Evolutionary conservation across 345 rosid species (phyloP).

Genomic region (Excoecaria agallocha): DNA sequence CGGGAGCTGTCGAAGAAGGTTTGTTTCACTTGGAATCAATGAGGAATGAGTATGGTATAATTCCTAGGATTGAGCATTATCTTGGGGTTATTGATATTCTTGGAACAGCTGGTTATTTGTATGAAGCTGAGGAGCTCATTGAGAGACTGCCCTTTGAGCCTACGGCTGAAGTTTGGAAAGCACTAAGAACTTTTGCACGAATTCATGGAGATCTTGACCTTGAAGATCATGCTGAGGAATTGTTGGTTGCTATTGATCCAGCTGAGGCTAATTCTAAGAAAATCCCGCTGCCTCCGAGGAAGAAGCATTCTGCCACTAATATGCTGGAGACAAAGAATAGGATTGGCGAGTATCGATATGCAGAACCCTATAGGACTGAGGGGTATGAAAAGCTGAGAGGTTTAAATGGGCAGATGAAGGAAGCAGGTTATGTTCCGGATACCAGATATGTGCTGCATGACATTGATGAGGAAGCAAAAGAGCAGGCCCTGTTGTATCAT

Average conservation of each 20-base stretch:
- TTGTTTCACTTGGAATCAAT: slow-evolving; percentile 37
- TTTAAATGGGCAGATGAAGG: slow-evolving; percentile 55
- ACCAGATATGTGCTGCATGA: slow-evolving; percentile 64
- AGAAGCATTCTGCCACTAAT: slow-evolving; percentile 35
- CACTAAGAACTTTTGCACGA: slow-evolving; percentile 33
- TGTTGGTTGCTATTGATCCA: slow-evolving; percentile 37
- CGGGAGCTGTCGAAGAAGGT: slow-evolving; percentile 36
- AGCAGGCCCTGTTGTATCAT: slow-evolving; percentile 55
- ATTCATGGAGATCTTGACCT: slow-evolving; percentile 60
- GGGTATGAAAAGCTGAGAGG: slow-evolving; percentile 36
- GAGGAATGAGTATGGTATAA: slow-evolving; percentile 35
- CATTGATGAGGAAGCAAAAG: slow-evolving; percentile 61
- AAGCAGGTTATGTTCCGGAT: slow-evolving; percentile 59
- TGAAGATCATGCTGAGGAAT: slow-evolving; percentile 40
- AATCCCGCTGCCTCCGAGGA: slow-evolving; percentile 32
- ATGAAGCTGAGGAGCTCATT: slow-evolving; percentile 50
- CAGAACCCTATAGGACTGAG: slow-evolving; percentile 39
- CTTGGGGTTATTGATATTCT: slow-evolving; percentile 38
- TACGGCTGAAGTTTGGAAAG: slow-evolving; percentile 36
- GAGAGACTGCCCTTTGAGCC: slow-evolving; percentile 49
- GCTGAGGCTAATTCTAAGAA: slow-evolving; percentile 21
- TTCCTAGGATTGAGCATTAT: slow-evolving; percentile 42
- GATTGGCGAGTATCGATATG: slow-evolving; percentile 33
- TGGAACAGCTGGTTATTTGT: slow-evolving; percentile 43
- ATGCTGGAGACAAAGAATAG: slow-evolving; percentile 58